phyloP scores from a whole-genome alignment of 805 yeast species.

The Saccharomycopsis sp. region DNA sequence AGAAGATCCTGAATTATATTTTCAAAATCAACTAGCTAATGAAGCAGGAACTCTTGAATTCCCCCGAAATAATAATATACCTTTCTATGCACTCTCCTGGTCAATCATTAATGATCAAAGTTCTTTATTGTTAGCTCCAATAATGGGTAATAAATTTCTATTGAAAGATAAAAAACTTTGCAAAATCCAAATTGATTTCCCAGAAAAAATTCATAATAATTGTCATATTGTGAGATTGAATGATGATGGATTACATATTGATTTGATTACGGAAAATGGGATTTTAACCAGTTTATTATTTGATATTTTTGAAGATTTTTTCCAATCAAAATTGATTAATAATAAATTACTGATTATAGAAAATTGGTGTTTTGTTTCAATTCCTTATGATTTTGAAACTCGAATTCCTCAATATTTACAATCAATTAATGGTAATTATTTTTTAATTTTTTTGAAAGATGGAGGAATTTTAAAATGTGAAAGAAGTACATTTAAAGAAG shows the following conservation, averaged over 20 bases:
- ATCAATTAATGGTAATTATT: slow-evolving; percentile 32
- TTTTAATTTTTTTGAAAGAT: slow-evolving; percentile 57
- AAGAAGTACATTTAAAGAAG: slow-evolving; percentile 20
- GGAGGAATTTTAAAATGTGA: slow-evolving; percentile 62
- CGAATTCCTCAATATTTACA: slow-evolving; percentile 45
- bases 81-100: not conserved
- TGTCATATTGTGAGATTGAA: slow-evolving; percentile 29
- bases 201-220: slow-evolving; percentile 26
- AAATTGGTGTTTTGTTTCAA: slow-evolving; percentile 58
- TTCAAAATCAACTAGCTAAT: not conserved
- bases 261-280: slow-evolving; percentile 42
- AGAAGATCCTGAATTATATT: not conserved
- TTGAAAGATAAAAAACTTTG: too few species aligned
- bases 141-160: not conserved
- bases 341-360: slow-evolving; percentile 23
- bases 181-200: slow-evolving; percentile 25
- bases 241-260: slow-evolving; percentile 24
- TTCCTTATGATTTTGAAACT: slow-evolving; percentile 54
- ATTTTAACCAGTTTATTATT: slow-evolving; percentile 41
- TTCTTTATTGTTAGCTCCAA: slow-evolving; percentile 20
- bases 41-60: not conserved
- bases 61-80: not conserved
- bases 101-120: slow-evolving; percentile 18
- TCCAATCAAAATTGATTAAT: too few species aligned
- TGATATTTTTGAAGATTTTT: slow-evolving; percentile 33